Evolutionary conservation across 176 grass and related monocot species (phyloP).

Genomic region (Musa schizocarpa): DNA sequence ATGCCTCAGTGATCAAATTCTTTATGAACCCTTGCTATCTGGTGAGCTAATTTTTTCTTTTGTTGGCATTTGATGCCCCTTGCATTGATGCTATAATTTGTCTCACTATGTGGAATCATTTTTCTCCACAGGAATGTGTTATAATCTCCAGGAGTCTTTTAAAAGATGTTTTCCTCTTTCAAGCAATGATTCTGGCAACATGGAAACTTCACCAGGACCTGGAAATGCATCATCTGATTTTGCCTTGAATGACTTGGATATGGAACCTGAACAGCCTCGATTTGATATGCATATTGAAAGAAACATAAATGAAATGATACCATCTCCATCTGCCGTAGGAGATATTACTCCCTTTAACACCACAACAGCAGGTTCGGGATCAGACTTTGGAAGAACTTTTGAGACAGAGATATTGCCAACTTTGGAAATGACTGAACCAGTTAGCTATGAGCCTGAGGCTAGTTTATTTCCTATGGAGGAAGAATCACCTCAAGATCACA

Average conservation of each 20-base stretch:
- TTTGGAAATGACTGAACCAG: constrained; percentile 21
- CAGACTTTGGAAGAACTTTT: constrained; percentile 23
- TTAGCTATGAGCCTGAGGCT: constrained; percentile 1
- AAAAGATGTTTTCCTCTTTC: constrained; percentile 21
- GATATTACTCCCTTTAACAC: constrained; percentile 41
- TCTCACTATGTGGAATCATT: neutral
- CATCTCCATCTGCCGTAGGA: constrained; percentile 28
- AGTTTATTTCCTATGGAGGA: constrained; percentile 36
- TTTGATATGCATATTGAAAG: neutral
- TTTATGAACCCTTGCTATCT: constrained; percentile 38
- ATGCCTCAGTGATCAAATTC: constrained; percentile 35
- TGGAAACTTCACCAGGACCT: constrained; percentile 1
- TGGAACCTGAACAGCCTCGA: constrained; percentile 34
- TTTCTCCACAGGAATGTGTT: constrained; percentile 44
- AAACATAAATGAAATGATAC: constrained; percentile 6
- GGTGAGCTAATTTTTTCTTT: constrained; percentile 27
- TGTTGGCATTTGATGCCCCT: neutral
- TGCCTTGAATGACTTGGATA: constrained; percentile 16
- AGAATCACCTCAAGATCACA: constrained; percentile 21
- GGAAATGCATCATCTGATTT: constrained; percentile 8
- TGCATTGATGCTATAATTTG: constrained; percentile 1
- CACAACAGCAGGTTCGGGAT: constrained; percentile 19
- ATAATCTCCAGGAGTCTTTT: constrained; percentile 28
- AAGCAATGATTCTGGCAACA: constrained; percentile 19
- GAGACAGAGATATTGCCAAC: constrained; percentile 22